These are phyloP conservation scores for Lolium rigidum DNA, from an alignment of 176 grass and related monocot genomes.

Conservation along the genomic window DNA sequence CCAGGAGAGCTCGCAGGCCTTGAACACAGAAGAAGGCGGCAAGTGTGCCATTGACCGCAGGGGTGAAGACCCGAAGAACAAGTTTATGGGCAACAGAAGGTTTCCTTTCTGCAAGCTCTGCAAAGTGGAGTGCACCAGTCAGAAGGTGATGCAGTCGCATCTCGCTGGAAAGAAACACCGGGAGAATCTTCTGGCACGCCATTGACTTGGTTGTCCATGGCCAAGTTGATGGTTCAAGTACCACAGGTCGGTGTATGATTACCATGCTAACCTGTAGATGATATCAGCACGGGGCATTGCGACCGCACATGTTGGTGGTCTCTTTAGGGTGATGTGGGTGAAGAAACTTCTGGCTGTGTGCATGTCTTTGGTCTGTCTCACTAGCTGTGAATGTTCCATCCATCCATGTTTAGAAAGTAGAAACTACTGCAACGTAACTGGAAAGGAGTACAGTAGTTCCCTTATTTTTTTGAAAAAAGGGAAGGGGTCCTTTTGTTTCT, in stretches of 20 bases:
- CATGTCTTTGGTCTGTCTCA: not conserved
- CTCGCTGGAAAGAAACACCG: conserved; percentile 17
- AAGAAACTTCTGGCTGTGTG: too few species aligned
- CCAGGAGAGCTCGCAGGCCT: not conserved
- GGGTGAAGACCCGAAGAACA: not conserved
- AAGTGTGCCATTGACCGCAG: not conserved
- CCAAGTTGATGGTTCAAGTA: not conserved
- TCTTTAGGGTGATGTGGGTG: not conserved
- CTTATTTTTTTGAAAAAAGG: not conserved
- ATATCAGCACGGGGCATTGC: not conserved
- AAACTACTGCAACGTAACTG: not conserved
- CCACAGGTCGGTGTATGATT: not conserved
- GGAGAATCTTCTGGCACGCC: not conserved
- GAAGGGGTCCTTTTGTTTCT: not conserved
- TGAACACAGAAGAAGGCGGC: not conserved
- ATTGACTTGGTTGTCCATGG: not conserved
- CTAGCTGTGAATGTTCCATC: not conserved
- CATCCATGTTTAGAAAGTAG: not conserved
- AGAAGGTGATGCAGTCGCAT: conserved; percentile 10
- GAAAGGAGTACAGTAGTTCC: not conserved
- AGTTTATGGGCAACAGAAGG: not conserved
- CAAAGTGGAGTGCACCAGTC: not conserved
- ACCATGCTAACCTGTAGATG: not conserved
- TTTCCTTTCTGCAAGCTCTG: not conserved
- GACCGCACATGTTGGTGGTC: not conserved